phyloP scores from a whole-genome alignment of 2,329 filamentous ascomycete species.

The Cladosporium sp. region DNA sequence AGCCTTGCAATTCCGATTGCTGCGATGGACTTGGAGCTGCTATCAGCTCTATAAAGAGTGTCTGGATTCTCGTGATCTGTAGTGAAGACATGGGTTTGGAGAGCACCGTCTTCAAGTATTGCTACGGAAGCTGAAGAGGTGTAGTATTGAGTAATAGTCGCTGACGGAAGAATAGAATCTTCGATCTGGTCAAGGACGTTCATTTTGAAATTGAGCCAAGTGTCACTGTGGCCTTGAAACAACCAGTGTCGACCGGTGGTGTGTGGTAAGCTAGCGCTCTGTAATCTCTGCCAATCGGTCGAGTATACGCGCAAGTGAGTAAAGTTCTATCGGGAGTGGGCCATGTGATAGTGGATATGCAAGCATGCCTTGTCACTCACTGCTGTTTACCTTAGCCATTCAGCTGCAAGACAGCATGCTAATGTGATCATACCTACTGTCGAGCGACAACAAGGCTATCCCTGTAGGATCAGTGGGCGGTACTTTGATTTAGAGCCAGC shows the following conservation, averaged over 20 bases:
- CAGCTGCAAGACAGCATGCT: background rate
- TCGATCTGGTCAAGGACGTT: conserved; percentile 16
- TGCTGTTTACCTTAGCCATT: background rate
- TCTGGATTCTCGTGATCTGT: background rate
- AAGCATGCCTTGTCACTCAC: no score
- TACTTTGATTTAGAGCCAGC: no score
- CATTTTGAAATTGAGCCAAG: background rate
- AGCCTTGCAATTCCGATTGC: background rate
- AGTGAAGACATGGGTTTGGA: conserved; percentile 16
- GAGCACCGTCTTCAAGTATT: conserved; percentile 16
- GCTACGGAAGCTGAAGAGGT: conserved; percentile 22
- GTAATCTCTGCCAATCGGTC: no score
- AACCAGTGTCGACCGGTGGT: no score
- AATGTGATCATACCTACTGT: no score
- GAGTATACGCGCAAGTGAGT: no score
- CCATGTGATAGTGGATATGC: background rate
- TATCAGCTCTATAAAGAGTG: background rate
- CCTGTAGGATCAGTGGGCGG: no score
- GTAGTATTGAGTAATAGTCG: conserved; percentile 14
- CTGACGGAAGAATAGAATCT: conserved; percentile 10
- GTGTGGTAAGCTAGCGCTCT: no score
- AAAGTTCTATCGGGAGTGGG: background rate
- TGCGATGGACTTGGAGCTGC: background rate
- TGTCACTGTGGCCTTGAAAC: no score
- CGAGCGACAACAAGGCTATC: no score